Conservation (phyloP, 768 basidiomycete species). For the Leccinum olivaceopallidum region DNA sequence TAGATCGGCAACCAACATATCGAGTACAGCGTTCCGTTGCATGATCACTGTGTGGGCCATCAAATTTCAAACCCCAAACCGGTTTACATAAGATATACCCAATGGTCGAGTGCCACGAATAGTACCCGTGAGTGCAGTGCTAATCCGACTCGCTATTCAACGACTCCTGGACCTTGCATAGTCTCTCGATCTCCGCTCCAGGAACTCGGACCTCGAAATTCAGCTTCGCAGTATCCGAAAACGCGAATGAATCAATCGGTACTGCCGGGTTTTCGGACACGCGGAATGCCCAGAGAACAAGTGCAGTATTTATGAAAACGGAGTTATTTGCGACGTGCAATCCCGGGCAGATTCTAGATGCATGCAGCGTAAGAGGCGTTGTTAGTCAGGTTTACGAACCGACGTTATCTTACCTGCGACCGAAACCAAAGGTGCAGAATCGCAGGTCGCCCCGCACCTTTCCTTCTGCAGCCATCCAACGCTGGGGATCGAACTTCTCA, state of each 20-base stretch:
- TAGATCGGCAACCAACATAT: neutral
- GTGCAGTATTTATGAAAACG: slow-evolving; percentile 60
- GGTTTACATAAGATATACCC: neutral
- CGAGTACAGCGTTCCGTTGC: too few species aligned
- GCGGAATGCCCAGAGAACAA: slow-evolving; percentile 62
- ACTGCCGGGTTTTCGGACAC: slow-evolving; percentile 45
- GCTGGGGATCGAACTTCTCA: slow-evolving; percentile 13
- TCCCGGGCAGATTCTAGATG: slow-evolving; percentile 18
- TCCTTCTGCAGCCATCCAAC: slow-evolving; percentile 7
- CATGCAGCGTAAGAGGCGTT: neutral
- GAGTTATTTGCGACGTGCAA: slow-evolving; percentile 47
- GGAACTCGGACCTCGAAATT: slow-evolving; percentile 12
- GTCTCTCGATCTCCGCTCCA: neutral
- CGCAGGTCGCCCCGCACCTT: slow-evolving; percentile 7
- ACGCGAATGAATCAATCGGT: slow-evolving; percentile 60
- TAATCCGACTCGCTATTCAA: neutral
- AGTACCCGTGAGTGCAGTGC: neutral
- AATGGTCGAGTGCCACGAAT: neutral
- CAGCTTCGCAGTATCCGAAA: slow-evolving; percentile 39
- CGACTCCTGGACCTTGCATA: slow-evolving; percentile 7
- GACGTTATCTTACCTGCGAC: slow-evolving; percentile 10
- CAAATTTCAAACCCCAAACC: neutral
- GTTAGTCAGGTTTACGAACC: neutral
- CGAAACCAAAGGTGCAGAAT: slow-evolving; percentile 12
- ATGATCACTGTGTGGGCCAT: neutral